Base-by-base conservation (phyloP, 2,329 filamentous ascomycete species). In the Phialemonium atrogriseum region DNA sequence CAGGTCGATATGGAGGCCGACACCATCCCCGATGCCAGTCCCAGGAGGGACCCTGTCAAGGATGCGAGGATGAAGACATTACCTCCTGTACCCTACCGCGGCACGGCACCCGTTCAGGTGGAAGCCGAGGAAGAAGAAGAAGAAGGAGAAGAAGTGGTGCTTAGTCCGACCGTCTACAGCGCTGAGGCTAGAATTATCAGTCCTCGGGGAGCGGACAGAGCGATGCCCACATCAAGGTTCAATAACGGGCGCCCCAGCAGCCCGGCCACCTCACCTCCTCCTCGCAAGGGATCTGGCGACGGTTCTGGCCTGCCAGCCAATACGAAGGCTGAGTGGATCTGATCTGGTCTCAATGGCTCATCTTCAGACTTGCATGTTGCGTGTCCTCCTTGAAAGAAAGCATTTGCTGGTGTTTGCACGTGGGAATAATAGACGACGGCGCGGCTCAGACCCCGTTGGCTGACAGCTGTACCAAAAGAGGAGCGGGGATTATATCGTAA, bases 151-250 rank as follows among this genome's bases (percentile, higher is more conserved):
- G 48, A 52, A 10, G 50, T 55, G 14, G 66, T 59, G 4, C 54
- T 74, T 3, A 70, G 61, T 38, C 63, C 71, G 4, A 56, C 62
- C 2, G 68, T 73, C 2, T 75, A 76, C 46, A 60, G 62, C 66
- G 1, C 50, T 8, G 58, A 51, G 35, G 39, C 45, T n/a, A 63
- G 55, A 40, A 45, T 64, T 10, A 53, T 59, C 5, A 67, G 61
- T 36, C 62, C 61, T 2, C 58, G 48, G 38, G 62, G 61, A 1
- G 62, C 63, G 13, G 62, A 62, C 18, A 64, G 63, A 43, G 56
- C 49, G 27, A 31, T 52, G 19, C 49, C 55, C 5, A 31, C 21
- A 7, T 30, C 46, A 10, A 48, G 44, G 27, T 36, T 34, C 19
- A 30, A 34, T 14, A 20, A 16, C 10, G 27, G 20, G 6, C 36